phyloP scores from a whole-genome alignment of 2,329 filamentous ascomycete species.

The Fusarium redolens region DNA sequence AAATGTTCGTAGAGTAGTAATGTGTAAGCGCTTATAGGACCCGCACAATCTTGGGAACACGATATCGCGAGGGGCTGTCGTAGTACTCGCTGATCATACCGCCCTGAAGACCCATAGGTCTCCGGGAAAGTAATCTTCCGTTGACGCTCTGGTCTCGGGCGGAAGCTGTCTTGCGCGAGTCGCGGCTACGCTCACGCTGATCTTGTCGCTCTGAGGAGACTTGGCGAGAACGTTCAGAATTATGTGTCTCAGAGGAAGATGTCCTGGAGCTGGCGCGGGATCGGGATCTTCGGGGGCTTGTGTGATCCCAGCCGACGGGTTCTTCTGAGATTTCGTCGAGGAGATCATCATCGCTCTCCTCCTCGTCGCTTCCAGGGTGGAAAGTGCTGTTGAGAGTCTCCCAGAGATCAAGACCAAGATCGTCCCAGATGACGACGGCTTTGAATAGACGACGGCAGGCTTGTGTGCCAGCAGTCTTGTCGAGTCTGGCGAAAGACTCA shows the following conservation, averaged over 20 bases:
- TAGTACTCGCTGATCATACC: conserved; percentile 40
- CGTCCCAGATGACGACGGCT: conserved; percentile 54
- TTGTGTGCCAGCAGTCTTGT: conserved; percentile 51
- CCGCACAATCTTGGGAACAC: conserved; percentile 38
- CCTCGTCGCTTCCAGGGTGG: conserved; percentile 8
- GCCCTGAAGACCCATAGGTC: conserved; percentile 25
- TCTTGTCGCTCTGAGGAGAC: conserved; percentile 27
- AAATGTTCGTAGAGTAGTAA: conserved; percentile 11
- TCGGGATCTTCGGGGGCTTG: conserved; percentile 19
- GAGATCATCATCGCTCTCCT: conserved; percentile 26
- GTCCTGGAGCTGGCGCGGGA: conserved; percentile 34
- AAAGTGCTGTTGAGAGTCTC: conserved; percentile 41
- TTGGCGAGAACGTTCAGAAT: conserved; percentile 31
- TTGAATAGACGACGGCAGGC: conserved; percentile 53
- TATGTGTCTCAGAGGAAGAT: conserved; percentile 28
- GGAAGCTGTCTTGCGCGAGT: conserved; percentile 21
- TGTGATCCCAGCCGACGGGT: conserved; percentile 23
- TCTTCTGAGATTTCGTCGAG: conserved; percentile 35
- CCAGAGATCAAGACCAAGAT: conserved; percentile 52
- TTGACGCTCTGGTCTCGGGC: conserved; percentile 23
- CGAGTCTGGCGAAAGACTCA: conserved; percentile 47
- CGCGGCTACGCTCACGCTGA: conserved; percentile 28
- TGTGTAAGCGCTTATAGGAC: conserved; percentile 18
- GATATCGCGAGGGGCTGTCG: conserved; percentile 39
- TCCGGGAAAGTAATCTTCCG: conserved; percentile 14